A percentile compares a stretch with the other conserved stretches of the same genome.
Evolutionary conservation across 768 basidiomycete species (phyloP).

Genomic region (Cyclocybe cylindracea): DNA sequence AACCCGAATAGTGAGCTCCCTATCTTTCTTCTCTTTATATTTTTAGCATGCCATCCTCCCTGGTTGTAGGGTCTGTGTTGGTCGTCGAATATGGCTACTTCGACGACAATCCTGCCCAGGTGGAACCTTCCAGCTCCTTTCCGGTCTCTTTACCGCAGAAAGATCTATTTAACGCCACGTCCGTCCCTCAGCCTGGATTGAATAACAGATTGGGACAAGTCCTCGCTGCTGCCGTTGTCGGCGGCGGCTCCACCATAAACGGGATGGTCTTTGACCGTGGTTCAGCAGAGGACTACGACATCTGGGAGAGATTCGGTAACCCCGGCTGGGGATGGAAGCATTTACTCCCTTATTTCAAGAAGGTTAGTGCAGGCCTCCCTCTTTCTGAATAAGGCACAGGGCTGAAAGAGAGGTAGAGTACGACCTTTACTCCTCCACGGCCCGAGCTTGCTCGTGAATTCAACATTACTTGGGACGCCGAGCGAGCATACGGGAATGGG

Average conservation of each 20-base stretch:
- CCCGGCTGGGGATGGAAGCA: constrained; percentile 33
- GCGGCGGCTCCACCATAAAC: constrained; percentile 28
- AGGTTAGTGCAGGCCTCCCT: background rate
- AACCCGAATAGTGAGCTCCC: background rate
- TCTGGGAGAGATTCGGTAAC: constrained; percentile 28
- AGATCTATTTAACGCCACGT: too few relatives aligned
- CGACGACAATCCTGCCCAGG: background rate
- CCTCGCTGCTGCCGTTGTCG: constrained; percentile 24
- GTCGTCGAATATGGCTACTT: background rate
- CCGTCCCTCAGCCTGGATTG: too few relatives aligned
- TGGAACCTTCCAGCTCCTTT: too few relatives aligned
- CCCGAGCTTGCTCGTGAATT: too few relatives aligned
- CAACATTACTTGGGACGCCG: too few relatives aligned
- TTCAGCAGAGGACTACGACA: constrained; percentile 31
- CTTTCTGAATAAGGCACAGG: too few relatives aligned
- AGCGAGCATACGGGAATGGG: too few relatives aligned
- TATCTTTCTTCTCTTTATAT: too few relatives aligned
- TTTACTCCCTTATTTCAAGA: constrained; percentile 14
- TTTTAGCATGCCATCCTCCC: too few relatives aligned
- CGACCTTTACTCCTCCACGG: background rate
- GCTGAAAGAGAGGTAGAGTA: background rate
- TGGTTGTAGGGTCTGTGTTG: background rate
- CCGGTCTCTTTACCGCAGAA: too few relatives aligned
- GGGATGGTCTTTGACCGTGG: constrained; percentile 32
- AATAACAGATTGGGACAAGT: too few relatives aligned